Percentiles rank a stretch among this genome's conserved stretches.
phyloP scores from a whole-genome alignment of 345 rosid genomes.

The Citrus mangshanensis region DNA sequence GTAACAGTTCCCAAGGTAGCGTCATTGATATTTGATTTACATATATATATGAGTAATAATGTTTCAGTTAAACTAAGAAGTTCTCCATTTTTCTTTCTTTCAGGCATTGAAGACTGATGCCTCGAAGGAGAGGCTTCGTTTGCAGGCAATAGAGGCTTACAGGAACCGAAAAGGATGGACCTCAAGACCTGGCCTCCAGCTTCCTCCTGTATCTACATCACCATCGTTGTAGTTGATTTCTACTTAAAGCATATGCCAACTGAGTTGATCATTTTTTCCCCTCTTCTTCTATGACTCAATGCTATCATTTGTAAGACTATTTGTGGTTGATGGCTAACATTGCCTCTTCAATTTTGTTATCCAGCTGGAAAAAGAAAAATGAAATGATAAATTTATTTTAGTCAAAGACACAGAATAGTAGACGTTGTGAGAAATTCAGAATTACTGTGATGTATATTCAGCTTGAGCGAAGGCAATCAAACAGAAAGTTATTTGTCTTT shows the following conservation, averaged over 20 bases:
- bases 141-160: constrained; percentile 75
- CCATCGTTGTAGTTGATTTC: constrained; percentile 11
- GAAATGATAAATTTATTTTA: neutral
- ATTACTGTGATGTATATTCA: neutral
- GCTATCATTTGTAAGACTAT: neutral
- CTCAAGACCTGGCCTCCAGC: constrained; percentile 61
- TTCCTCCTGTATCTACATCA: constrained; percentile 33
- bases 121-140: constrained; percentile 67
- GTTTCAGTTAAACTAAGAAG: neutral
- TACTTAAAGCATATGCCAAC: neutral
- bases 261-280: neutral
- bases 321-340: neutral
- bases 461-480: neutral
- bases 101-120: constrained; percentile 59
- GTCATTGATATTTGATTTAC: neutral
- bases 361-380: neutral
- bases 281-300: neutral
- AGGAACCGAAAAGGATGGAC: constrained; percentile 71
- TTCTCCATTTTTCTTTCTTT: constrained; percentile 4
- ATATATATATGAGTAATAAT: neutral
- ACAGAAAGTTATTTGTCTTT: neutral
- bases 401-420: neutral
- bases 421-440: neutral
- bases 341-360: neutral
- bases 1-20: constrained; percentile 59